phyloP scores from a whole-genome alignment of 2,329 filamentous ascomycete species.

The Cladobotryum protrusum region DNA sequence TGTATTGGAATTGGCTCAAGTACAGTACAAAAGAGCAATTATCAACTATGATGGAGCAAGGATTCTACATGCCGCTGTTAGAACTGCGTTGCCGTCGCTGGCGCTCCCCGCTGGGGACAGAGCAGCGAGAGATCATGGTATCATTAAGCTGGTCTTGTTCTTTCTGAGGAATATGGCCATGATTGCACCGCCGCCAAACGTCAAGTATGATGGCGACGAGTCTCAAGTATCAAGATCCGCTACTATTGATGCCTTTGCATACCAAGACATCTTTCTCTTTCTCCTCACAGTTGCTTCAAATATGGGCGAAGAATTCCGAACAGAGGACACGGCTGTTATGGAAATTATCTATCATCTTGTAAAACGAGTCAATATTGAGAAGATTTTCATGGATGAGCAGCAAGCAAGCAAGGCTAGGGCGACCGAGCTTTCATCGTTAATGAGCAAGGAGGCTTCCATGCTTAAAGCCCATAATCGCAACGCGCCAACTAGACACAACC shows the following conservation, averaged over 20 bases:
- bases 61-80: slow-evolving; percentile 74
- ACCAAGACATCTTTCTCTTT: slow-evolving; percentile 83
- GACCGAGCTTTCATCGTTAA: slow-evolving; percentile 65
- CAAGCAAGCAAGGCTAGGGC: slow-evolving; percentile 63
- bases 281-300: slow-evolving; percentile 84
- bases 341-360: slow-evolving; percentile 90
- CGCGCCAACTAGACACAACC: slow-evolving; percentile 80
- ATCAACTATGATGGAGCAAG: slow-evolving; percentile 73
- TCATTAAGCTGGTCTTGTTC: slow-evolving; percentile 85
- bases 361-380: slow-evolving; percentile 78
- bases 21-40: slow-evolving; percentile 82
- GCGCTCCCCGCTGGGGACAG: slow-evolving; percentile 70
- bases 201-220: slow-evolving; percentile 80
- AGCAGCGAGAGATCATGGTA: slow-evolving; percentile 74
- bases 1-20: slow-evolving; percentile 79
- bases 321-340: slow-evolving; percentile 81
- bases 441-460: slow-evolving; percentile 81
- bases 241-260: slow-evolving; percentile 81
- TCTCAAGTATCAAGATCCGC: slow-evolving; percentile 81
- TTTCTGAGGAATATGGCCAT: slow-evolving; percentile 84
- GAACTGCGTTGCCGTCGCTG: slow-evolving; percentile 80
- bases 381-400: slow-evolving; percentile 77
- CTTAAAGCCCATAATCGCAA: slow-evolving; percentile 68
- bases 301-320: slow-evolving; percentile 87
- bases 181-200: slow-evolving; percentile 67